These are phyloP conservation scores for Tricholoma flavovirens DNA, from an alignment of 768 basidiomycete species.

Conservation along the genomic window DNA sequence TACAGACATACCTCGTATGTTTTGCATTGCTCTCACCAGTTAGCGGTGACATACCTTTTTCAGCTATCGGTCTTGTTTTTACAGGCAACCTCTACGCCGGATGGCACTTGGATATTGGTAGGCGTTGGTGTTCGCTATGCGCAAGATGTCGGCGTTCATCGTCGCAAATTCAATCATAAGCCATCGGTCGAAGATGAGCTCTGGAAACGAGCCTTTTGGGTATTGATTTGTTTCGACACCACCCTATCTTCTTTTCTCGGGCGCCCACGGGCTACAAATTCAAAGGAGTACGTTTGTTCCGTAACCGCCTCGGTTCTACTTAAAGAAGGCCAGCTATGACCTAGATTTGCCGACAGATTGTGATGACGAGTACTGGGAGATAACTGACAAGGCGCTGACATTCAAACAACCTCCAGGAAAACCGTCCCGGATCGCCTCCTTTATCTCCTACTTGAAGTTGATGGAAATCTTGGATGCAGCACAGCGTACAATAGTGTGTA, in stretches of 20 bases:
- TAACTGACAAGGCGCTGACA: constrained; percentile 34
- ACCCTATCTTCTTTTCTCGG: constrained; percentile 15
- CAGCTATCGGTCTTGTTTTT: constrained; percentile 37
- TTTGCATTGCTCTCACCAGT: constrained; percentile 7
- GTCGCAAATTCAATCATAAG: constrained; percentile 26
- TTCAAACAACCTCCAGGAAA: constrained; percentile 62
- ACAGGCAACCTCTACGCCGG: constrained; percentile 40
- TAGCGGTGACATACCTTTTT: neutral
- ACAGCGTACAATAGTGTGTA: constrained; percentile 54
- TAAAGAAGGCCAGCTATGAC: constrained; percentile 50
- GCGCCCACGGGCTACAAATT: constrained; percentile 16
- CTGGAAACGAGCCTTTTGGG: constrained; percentile 54
- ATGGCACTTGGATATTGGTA: constrained; percentile 45
- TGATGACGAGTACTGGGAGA: constrained; percentile 69
- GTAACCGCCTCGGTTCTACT: neutral
- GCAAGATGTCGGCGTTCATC: constrained; percentile 55
- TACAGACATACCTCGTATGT: constrained; percentile 63
- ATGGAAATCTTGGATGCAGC: constrained; percentile 58
- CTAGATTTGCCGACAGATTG: constrained; percentile 58
- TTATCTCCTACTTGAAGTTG: constrained; percentile 50
- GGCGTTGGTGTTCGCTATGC: constrained; percentile 53
- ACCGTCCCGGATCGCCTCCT: constrained; percentile 49
- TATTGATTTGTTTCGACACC: constrained; percentile 19
- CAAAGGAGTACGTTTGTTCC: constrained; percentile 11
- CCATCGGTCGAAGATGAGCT: constrained; percentile 49